A percentile compares a stretch with the other conserved stretches of the same genome.
phyloP scores from a whole-genome alignment of 176 grass and related monocot species.

The Saccharum officinarum region DNA sequence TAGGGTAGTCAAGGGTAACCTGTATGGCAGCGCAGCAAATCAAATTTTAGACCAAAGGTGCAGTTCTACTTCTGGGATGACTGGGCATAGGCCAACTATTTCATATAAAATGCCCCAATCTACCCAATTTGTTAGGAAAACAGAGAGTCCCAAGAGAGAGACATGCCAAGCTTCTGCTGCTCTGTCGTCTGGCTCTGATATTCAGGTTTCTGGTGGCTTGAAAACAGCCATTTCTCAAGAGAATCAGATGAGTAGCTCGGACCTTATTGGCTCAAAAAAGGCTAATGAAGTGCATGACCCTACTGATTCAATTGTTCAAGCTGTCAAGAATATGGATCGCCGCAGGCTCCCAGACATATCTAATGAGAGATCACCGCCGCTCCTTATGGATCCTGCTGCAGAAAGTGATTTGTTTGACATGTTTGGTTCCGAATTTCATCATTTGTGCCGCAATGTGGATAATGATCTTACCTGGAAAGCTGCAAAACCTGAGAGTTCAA shows the following conservation, averaged over 20 bases:
- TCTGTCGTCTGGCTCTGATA: constrained; percentile 27
- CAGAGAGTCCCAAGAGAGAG: constrained; percentile 39
- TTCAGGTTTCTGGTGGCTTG: constrained; percentile 42
- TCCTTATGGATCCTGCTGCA: constrained; percentile 41
- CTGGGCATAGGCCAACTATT: constrained; percentile 31
- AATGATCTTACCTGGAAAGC: constrained; percentile 41
- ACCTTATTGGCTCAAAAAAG: constrained; percentile 35
- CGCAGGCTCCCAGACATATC: constrained; percentile 31
- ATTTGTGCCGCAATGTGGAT: constrained; percentile 41
- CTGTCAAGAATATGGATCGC: constrained; percentile 39
- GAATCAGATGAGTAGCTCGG: constrained; percentile 22
- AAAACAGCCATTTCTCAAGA: constrained; percentile 34
- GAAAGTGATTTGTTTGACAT: constrained; percentile 71
- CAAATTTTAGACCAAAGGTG: constrained; percentile 40
- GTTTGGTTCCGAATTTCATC: constrained; percentile 57
- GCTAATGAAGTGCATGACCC: constrained; percentile 41
- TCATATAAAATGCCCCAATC: constrained; percentile 38
- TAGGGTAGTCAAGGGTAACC: constrained; percentile 41
- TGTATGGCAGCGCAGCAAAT: constrained; percentile 30
- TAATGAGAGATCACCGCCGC: constrained; percentile 16
- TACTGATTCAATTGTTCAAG: constrained; percentile 35
- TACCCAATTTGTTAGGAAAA: constrained; percentile 38
- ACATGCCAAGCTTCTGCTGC: constrained; percentile 41
- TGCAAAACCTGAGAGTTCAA: constrained; percentile 30
- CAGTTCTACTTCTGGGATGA: constrained; percentile 37